Evolutionary conservation across 2,329 filamentous ascomycete genomes (phyloP), one percentile per base, ranked within the genome.

Genomic region (Pseudogymnoascus sp.): DNA sequence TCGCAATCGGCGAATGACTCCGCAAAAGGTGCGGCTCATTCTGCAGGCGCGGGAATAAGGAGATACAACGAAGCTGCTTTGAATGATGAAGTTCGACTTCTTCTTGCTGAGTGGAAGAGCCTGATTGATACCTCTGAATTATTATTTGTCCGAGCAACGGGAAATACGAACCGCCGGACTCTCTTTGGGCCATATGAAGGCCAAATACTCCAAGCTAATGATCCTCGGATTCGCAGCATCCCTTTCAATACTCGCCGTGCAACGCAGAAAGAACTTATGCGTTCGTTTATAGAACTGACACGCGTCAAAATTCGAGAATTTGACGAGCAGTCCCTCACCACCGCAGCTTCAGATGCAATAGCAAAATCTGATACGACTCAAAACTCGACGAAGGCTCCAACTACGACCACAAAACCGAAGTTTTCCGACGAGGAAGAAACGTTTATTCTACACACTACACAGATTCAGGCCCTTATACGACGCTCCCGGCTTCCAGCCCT

Each of bases 31-130:
- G 88, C 89, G 57, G 95, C 95, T 0, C 92, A 98, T 76, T 98
- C 95, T 3, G 96, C 93, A 6, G 95, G 96, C 74, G 90, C 95
- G 0, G 90, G 87, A 51, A 79, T 99, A 64, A 88, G 95, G 78
- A 85, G 95, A 19, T 96, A 98, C 76, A 99, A 99, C 72, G 96
- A 99, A 76, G 88, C 90, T 68, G 93, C 93, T 1, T 79, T 99
- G 39, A 87, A 89, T 6, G 88, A 90, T n/a, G 96, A 99, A 71
- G 90, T 99, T 5, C 86, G 95, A 25, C 83, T 85, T 34, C 79
- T 99, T 37, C 79, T 99, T 13, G 79, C 80, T 8, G 91, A 93
- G 67, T 99, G 96, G 96, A 93, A 90, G 75, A 79, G 78, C 0
- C 83, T 96, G 75, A 89, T 99, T 62, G 90, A 97, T 73, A 88